Evolutionary conservation across 2,329 filamentous ascomycete species (phyloP), one percentile per base, ranked within the genome.

Genomic region (Aspergillus cejpii): DNA sequence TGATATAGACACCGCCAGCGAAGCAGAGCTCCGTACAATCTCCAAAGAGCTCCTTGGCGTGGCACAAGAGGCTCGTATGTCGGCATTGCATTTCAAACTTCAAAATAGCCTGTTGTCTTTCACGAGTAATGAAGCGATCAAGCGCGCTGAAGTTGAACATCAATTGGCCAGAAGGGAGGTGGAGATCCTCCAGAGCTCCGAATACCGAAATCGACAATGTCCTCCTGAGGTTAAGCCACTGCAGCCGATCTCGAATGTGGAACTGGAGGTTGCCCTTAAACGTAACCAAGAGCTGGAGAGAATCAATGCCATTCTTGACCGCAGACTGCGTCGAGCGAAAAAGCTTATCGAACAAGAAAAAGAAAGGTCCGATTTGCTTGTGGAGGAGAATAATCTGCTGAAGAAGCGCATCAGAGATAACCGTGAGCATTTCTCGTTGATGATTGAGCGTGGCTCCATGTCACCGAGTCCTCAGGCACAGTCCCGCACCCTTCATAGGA

Each of bases 121-220:
- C 53, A 87, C 94, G 60, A 89, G 86, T 43, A 82, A 84, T 39
- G 88, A 94, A 55, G 84, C 89, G 23, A 80, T 87, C 7, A 90
- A 94, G 66, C 82, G 89, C 20, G 88, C 91, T 54, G 85, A 83
- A 27, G 90, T 96, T 4, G 91, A 96, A 66, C 85, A 94, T 57
- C 86, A 92, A 53, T 90, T 96, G 79, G 85, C 84, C n/a, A 80
- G 87, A 50, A 79, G 85, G 17, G 89, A 96, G 66, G 84, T 94
- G 15, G 86, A 95, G 50, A 86, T 90, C 10, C 72, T 96, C 21
- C 84, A 89, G 48, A 76, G 78, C 50, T 81, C 82, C 11, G 85
- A 92, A 60, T 79, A 85, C 61, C 78, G 80, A 41, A 78, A 78
- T 41, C 80, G 83, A 76, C 45, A 75, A 76, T 50, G 67, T 65